Evolutionary conservation across 1,284 basidiomycete genomes (phyloP).

Genomic region (Cystobasidium slooffiae): DNA sequence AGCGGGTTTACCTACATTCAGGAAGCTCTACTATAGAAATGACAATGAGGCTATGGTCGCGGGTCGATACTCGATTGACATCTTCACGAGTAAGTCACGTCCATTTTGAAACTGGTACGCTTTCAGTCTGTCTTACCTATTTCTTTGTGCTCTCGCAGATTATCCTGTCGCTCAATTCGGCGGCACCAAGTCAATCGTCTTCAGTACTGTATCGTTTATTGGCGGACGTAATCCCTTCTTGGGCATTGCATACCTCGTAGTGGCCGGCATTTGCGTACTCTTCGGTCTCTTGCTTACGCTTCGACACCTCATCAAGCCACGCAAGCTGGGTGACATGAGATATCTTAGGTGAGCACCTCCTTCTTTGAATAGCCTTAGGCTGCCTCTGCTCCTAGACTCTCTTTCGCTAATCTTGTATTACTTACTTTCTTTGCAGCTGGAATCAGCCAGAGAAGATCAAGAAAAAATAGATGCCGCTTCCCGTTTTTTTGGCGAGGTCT

Average conservation of each 20-base stretch:
- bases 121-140: neutral
- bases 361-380: too few species aligned
- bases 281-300: conserved; percentile 87
- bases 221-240: conserved; percentile 97
- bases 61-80: conserved; percentile 76
- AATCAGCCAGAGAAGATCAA: conserved; percentile 42
- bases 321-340: conserved; percentile 65
- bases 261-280: conserved; percentile 82
- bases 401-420: neutral
- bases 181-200: conserved; percentile 94
- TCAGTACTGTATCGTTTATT: conserved; percentile 97
- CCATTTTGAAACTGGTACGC: neutral
- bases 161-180: conserved; percentile 90
- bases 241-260: conserved; percentile 93
- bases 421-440: conserved; percentile 21
- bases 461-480: neutral
- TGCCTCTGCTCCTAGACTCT: neutral
- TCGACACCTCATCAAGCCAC: conserved; percentile 88
- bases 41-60: conserved; percentile 73
- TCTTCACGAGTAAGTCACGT: conserved; percentile 75
- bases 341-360: conserved; percentile 39
- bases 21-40: conserved; percentile 91
- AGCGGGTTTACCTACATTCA: conserved; percentile 93
- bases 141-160: conserved; percentile 63
- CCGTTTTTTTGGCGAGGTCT: neutral